Evolutionary conservation across 2,329 filamentous ascomycete genomes (phyloP), one percentile per base, ranked within the genome.

Genomic region (Aschersonia sp.): DNA sequence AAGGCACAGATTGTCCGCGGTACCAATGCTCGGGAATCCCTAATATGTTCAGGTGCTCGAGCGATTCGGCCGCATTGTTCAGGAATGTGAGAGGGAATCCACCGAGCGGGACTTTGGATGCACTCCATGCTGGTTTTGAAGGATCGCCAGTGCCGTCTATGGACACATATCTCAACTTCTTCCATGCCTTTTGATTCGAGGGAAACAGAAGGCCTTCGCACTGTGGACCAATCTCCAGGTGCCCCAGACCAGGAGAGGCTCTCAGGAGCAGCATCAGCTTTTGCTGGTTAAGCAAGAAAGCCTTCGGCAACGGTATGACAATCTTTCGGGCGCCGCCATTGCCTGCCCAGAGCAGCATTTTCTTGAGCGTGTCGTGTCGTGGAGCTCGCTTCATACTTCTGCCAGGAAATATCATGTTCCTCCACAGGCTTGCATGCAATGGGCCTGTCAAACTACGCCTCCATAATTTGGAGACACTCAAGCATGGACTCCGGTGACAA

Each of bases 381-480:
- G 59, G 59, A 22, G 56, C 54, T 32, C 52, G 52, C 40, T 54
- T 52, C 44, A 48, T 48, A n/a, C 44, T 47, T 42, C 44, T 45
- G 32, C 50, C 54, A 2, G 51, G 53, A 42, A 66, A 65, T 6
- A 54, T 41, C 46, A 66, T 52, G n/a, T 50, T 48, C 37, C 56
- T 56, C 64, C 64, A 66, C 5, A 66, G 50, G 5, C 51, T 51
- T 35, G 54, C 52, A 45, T 59, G 59, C 22, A 56, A 58, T 12
- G 48, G 54, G n/a, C 55, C 54, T 7, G 54, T 56, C 9, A 66
- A 53, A n/a, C 55, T 56, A 10, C 45, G 49, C 31, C 54, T 58
- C 64, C 64, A 65, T 7, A 48, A 41, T 49, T 58, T 63, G 7
- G 56, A 65, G 6, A 66, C 64, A 31, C 53, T 44, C 11, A 64